A percentile compares a stretch with the other conserved stretches of the same genome.
Conservation (phyloP, 139 green algal species). For the Chlorella sorokiniana region DNA sequence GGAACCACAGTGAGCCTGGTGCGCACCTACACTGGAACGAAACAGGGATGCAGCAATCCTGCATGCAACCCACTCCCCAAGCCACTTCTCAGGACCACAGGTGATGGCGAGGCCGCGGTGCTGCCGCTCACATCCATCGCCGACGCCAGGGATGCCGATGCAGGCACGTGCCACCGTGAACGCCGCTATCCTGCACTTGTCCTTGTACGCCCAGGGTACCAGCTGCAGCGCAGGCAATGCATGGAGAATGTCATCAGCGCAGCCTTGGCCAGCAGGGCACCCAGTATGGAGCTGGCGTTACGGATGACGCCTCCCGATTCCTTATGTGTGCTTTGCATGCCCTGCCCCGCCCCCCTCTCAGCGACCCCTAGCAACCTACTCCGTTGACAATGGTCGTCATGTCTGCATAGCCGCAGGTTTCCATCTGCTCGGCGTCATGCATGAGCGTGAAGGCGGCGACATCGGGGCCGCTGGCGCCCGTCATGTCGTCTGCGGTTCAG, state of each 20-base stretch:
- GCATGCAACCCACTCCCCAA: not conserved
- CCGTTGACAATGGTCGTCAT: not conserved
- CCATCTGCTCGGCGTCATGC: conserved; percentile 6
- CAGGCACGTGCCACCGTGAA: not conserved
- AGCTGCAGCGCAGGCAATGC: conserved; percentile 7
- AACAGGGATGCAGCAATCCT: not conserved
- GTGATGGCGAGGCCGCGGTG: not conserved
- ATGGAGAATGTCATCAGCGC: not conserved
- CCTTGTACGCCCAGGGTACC: conserved; percentile 11
- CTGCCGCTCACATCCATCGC: conserved; percentile 16
- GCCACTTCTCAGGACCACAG: not conserved
- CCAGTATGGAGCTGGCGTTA: not conserved
- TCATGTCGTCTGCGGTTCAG: conserved; percentile 1
- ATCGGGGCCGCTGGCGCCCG: not conserved
- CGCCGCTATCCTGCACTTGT: not conserved
- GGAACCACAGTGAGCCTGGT: no score
- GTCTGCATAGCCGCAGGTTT: conserved; percentile 22
- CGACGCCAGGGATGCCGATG: not conserved
- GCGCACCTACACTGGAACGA: no score
- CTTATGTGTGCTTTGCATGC: not conserved
- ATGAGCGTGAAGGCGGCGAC: not conserved
- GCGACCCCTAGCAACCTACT: not conserved
- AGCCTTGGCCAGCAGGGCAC: not conserved
- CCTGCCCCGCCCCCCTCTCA: not conserved
- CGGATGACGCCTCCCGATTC: not conserved